These are phyloP conservation scores for Bipolaris oryzae DNA, from an alignment of 2,329 filamentous ascomycete genomes.

Conservation along the genomic window DNA sequence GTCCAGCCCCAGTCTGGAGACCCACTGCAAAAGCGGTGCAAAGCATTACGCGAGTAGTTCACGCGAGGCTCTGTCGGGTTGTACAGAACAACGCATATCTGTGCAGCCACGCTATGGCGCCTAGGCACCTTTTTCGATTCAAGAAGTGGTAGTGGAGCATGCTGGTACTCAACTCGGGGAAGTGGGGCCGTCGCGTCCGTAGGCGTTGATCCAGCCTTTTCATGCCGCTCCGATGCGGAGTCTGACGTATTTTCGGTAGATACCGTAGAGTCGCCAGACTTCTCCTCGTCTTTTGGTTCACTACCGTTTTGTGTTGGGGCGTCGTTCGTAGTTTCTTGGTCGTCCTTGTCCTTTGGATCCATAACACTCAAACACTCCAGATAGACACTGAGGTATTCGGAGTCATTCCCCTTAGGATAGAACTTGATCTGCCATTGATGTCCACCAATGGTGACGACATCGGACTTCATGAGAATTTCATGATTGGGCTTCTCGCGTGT, in stretches of 20 bases:
- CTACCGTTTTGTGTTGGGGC: neutral
- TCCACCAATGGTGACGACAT: constrained; percentile 61
- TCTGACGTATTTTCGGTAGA: neutral
- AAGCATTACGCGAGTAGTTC: constrained; percentile 61
- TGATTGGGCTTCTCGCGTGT: constrained; percentile 65
- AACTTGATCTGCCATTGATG: constrained; percentile 71
- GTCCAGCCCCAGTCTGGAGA: constrained; percentile 69
- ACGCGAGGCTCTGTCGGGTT: constrained; percentile 67
- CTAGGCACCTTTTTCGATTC: constrained; percentile 43
- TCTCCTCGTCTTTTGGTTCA: neutral
- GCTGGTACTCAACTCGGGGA: constrained; percentile 30
- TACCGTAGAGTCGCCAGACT: neutral
- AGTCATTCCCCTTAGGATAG: constrained; percentile 66
- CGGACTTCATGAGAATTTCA: constrained; percentile 64
- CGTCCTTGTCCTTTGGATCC: constrained; percentile 19
- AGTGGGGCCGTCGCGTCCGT: constrained; percentile 1
- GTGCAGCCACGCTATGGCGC: constrained; percentile 59
- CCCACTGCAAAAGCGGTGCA: constrained; percentile 64
- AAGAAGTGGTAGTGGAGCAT: constrained; percentile 47
- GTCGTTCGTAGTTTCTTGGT: constrained; percentile 6
- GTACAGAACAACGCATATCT: constrained; percentile 66
- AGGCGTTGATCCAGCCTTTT: constrained; percentile 3
- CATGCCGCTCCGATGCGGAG: constrained; percentile 2
- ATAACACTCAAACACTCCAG: constrained; percentile 63
- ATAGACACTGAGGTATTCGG: constrained; percentile 64